Conservation (phyloP, 2,329 filamentous ascomycete genomes). For the Sporothrix protearum region DNA sequence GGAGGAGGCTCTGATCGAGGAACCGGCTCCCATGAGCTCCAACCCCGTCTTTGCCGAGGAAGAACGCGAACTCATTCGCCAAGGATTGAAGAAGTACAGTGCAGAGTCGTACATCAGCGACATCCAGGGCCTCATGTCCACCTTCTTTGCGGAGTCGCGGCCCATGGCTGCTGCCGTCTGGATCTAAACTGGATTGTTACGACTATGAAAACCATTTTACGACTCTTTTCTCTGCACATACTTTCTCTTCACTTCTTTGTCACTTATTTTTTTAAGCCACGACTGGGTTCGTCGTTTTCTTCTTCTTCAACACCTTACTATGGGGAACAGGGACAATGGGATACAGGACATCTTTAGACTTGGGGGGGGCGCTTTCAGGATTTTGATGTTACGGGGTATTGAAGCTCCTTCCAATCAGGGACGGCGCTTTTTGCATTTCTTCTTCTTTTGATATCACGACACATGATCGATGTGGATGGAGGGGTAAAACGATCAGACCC, state of each 20-base stretch:
- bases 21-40: background rate
- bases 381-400: background rate
- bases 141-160: conserved; percentile 51
- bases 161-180: conserved; percentile 41
- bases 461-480: conserved; percentile 15
- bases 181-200: conserved; percentile 43
- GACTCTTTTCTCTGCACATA: conserved; percentile 15
- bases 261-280: conserved; percentile 24
- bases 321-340: background rate
- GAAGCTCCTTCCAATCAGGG: background rate
- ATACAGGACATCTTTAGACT: conserved; percentile 17
- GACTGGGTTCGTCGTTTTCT: conserved; percentile 13
- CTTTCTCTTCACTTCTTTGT: conserved; percentile 22
- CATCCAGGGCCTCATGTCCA: conserved; percentile 65
- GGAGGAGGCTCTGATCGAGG: conserved; percentile 41
- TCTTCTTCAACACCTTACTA: background rate
- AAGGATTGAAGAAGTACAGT: conserved; percentile 68
- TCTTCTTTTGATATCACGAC: conserved; percentile 15
- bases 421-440: conserved; percentile 2
- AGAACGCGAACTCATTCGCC: conserved; percentile 63
- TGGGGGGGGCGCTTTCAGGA: background rate
- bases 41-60: conserved; percentile 60
- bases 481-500: background rate
- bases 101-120: conserved; percentile 82
- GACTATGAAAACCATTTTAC: background rate